Evolutionary conservation across 768 basidiomycete genomes (phyloP), one percentile per base, ranked within the genome.

Genomic region (Tricholoma saponaceum): DNA sequence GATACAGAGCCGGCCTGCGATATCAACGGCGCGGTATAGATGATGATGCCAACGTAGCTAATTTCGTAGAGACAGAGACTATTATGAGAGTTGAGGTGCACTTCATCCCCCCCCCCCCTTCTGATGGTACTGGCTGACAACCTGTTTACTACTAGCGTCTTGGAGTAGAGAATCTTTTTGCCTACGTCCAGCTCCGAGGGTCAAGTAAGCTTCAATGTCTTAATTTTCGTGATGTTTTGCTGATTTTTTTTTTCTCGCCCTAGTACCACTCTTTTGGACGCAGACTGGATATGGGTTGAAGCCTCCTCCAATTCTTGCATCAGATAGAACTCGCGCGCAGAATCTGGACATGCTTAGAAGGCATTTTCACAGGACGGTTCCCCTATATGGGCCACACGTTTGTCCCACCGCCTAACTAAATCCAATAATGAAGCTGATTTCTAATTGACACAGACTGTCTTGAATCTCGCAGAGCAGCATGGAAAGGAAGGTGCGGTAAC

Each of bases 1-100:
- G 88, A 61, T 86, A 98, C 69, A 83, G 97, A 46, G 93, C 95
- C 5, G 97, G 97, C 1, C 75, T 98, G 62, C 80, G 97, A 44
- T 99, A 96, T 72, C 97, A 98, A 70, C 82, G 97, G 43, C 79
- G 97, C 64, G 97, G 97, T 1, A 84, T 98, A 53, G 95, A 98
- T 65, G 92, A 95, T 60, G 87, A 91, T 58, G 92, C 94, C 5
- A 82, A 92, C 67, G 95, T 95, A 3, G 95, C 94, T 0, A 98
- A 98, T 72, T 95, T 98, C 67, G 94, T 98, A 2, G 93, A 98
- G 72, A 94, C 93, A 0, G 95, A 98, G 74, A 89, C 91, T 2
- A 86, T 96, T 53, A 84, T 92, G 77, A 79, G 86, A 43, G 83
- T 95, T 10, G 83, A 89, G 78, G 94, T 92, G 58, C 37, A 80